Conservation (phyloP, 495 filamentous ascomycete species). For the Lichina pygmaea region DNA sequence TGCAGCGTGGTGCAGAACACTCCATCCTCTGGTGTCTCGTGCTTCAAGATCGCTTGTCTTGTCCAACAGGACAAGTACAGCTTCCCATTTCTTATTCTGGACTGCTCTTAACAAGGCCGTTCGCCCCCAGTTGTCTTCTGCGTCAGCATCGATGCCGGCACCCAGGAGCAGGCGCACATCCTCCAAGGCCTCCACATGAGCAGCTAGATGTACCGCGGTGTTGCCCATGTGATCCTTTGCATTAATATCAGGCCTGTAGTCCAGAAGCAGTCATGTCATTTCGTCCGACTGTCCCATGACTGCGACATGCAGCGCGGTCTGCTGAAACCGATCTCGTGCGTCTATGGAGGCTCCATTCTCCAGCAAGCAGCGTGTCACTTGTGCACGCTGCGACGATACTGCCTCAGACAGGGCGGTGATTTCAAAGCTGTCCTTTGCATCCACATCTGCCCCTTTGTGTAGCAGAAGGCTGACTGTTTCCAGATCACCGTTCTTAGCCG, state of each 20-base stretch:
- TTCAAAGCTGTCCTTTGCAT: neutral
- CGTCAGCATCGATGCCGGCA: too few relatives aligned
- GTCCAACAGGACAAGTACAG: too few relatives aligned
- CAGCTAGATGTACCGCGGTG: neutral
- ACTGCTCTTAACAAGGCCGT: too few relatives aligned
- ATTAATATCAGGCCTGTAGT: neutral
- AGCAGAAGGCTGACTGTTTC: conserved; percentile 1
- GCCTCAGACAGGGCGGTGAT: neutral
- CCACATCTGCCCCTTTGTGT: conserved; percentile 1
- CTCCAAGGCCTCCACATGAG: neutral
- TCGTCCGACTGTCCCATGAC: neutral
- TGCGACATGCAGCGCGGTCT: neutral
- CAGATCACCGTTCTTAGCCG: neutral
- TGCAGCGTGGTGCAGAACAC: conserved; percentile 4
- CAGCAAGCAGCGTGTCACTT: neutral
- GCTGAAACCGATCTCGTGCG: too few relatives aligned
- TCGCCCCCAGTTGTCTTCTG: too few relatives aligned
- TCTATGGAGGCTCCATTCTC: neutral
- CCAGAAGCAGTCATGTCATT: neutral
- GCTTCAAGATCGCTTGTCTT: too few relatives aligned
- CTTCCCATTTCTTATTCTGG: too few relatives aligned
- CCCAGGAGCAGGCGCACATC: too few relatives aligned
- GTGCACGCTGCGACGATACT: neutral
- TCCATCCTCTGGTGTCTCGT: too few relatives aligned
- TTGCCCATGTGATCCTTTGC: neutral